Evolutionary conservation across 306 rosid genomes (phyloP).

Genomic region (Trichosanthes cucumerina): DNA sequence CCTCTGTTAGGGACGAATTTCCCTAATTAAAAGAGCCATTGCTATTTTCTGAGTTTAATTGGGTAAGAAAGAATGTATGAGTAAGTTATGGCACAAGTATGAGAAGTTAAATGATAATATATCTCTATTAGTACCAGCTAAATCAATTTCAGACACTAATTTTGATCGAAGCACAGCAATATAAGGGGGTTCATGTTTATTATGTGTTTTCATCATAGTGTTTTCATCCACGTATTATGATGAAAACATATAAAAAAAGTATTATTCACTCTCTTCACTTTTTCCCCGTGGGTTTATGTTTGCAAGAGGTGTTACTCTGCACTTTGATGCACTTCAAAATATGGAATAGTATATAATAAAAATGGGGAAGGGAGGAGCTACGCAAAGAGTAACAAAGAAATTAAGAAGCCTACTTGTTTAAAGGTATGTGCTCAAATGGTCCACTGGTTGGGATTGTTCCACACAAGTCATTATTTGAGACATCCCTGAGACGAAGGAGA

Average conservation of each 20-base stretch:
- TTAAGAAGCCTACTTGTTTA: conserved; percentile 51
- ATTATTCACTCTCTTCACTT: background rate
- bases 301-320: background rate
- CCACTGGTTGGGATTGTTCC: conserved; percentile 89
- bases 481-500: conserved; percentile 48
- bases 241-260: background rate
- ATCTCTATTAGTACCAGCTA: background rate
- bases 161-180: background rate
- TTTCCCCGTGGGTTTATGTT: background rate
- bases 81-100: background rate
- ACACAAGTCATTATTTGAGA: conserved; percentile 75
- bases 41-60: background rate
- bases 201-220: too few relatives aligned
- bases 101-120: background rate
- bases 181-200: background rate
- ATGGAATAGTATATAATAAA: background rate
- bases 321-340: background rate
- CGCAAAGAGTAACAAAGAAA: background rate
- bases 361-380: background rate
- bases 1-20: background rate
- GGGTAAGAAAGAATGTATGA: background rate
- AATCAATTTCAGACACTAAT: background rate
- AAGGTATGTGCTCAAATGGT: conserved; percentile 84
- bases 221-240: background rate
- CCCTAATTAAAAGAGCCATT: background rate